A percentile compares a stretch with the other conserved stretches of the same genome.
Conservation (phyloP, 805 yeast genomes). For the Limtongia smithiae region DNA sequence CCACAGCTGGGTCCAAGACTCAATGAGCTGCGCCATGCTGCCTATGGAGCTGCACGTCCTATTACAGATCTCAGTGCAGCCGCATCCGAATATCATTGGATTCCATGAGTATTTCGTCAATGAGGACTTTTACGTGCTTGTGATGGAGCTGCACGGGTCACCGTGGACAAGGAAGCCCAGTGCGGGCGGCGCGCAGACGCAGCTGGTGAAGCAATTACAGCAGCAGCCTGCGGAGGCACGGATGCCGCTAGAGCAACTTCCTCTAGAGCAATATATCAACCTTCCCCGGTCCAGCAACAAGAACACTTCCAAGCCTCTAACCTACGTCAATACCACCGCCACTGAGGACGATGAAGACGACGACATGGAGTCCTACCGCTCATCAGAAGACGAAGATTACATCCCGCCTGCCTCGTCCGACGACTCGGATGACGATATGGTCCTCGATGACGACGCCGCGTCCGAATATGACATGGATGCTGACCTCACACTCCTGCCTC, state of each 20-base stretch:
- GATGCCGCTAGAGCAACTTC: slow-evolving; percentile 7
- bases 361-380: slow-evolving; percentile 16
- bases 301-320: background rate
- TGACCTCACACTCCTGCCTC: too few species aligned
- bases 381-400: slow-evolving; percentile 20
- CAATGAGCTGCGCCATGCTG: slow-evolving; percentile 11
- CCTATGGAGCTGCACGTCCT: slow-evolving; percentile 24
- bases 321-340: background rate
- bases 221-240: background rate
- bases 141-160: slow-evolving; percentile 27
- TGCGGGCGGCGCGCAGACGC: background rate
- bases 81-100: slow-evolving; percentile 22
- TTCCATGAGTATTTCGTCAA: slow-evolving; percentile 21
- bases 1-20: slow-evolving; percentile 21
- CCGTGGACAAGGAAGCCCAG: slow-evolving; percentile 23
- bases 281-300: background rate
- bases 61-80: slow-evolving; percentile 12
- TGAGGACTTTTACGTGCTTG: slow-evolving; percentile 17
- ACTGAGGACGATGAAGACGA: slow-evolving; percentile 3
- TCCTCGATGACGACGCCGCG: slow-evolving; percentile 7
- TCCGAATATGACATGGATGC: slow-evolving; percentile 1
- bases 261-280: slow-evolving; percentile 3
- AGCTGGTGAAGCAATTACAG: background rate
- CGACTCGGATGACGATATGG: slow-evolving; percentile 8
- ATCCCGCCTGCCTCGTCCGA: slow-evolving; percentile 13